Conservation (phyloP, 108 stramenopile genomes). For the Aurantiochytrium sp. region DNA sequence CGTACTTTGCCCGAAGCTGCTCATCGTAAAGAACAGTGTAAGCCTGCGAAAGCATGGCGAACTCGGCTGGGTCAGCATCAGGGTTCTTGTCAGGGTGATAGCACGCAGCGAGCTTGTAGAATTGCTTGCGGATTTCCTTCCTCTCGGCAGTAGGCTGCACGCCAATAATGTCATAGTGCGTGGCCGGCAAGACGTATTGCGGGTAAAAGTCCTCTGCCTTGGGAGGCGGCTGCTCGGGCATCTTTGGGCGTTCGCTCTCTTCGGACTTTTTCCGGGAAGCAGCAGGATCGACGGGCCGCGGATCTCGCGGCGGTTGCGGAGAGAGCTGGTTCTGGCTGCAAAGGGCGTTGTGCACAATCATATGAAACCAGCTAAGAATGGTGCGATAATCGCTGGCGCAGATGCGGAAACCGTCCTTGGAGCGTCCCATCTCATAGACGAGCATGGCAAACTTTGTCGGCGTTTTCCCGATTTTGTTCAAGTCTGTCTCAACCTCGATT, state of each 20-base stretch:
- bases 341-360: slow-evolving; percentile 5
- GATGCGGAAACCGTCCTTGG: neutral
- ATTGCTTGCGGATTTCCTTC: neutral
- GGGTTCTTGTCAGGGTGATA: neutral
- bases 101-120: neutral
- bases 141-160: neutral
- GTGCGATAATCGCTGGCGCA: neutral
- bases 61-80: neutral
- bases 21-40: neutral
- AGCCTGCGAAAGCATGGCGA: neutral
- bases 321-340: neutral
- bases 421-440: neutral
- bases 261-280: neutral
- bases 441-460: neutral
- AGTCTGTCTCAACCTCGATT: neutral
- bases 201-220: slow-evolving; percentile 4
- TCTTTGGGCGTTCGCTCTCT: neutral
- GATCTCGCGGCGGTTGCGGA: neutral
- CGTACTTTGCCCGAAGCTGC: neutral
- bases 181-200: neutral
- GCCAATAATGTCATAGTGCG: neutral
- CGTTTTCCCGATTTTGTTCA: neutral
- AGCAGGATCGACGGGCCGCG: neutral
- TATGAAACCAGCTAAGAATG: neutral
- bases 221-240: neutral